Evolutionary conservation across 2,329 filamentous ascomycete genomes (phyloP).

Genomic region (Pezicula radicicola): DNA sequence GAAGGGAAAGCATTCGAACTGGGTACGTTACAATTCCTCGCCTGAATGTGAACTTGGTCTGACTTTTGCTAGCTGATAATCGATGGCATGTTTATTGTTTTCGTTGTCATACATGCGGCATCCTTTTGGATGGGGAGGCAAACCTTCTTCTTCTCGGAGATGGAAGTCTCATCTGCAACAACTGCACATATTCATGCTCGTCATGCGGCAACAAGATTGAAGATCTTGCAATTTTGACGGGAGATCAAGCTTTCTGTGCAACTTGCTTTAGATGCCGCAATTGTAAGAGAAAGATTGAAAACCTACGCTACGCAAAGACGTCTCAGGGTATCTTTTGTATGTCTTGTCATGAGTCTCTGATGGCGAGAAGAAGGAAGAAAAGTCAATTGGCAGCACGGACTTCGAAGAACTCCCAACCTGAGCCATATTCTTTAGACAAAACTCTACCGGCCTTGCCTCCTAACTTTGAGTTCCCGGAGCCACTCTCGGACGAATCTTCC

Average conservation of each 20-base stretch:
- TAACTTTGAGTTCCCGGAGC: too few relatives aligned
- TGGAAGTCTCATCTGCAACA: slow-evolving; percentile 97
- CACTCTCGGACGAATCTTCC: too few relatives aligned
- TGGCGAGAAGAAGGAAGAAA: slow-evolving; percentile 88
- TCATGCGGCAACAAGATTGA: slow-evolving; percentile 98
- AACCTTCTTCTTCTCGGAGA: slow-evolving; percentile 96
- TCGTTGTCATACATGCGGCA: slow-evolving; percentile 92
- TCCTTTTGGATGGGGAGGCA: slow-evolving; percentile 94
- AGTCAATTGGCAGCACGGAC: too few relatives aligned
- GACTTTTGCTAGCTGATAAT: slow-evolving; percentile 68
- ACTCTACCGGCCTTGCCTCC: too few relatives aligned
- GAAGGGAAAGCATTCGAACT: slow-evolving; percentile 98
- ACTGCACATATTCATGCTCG: slow-evolving; percentile 98
- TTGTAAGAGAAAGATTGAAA: slow-evolving; percentile 98
- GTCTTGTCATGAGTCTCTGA: slow-evolving; percentile 95
- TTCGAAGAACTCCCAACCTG: too few relatives aligned
- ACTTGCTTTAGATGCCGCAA: slow-evolving; percentile 97
- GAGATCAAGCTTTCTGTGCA: slow-evolving; percentile 96
- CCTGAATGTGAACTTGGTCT: slow-evolving; percentile 10
- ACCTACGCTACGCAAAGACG: slow-evolving; percentile 92
- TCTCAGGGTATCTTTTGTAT: slow-evolving; percentile 99
- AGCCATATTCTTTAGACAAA: too few relatives aligned
- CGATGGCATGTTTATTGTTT: slow-evolving; percentile 99
- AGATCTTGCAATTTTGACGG: slow-evolving; percentile 93
- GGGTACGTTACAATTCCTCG: slow-evolving; percentile 52